Evolutionary conservation across 768 basidiomycete species (phyloP).

Genomic region (Mycena metata): DNA sequence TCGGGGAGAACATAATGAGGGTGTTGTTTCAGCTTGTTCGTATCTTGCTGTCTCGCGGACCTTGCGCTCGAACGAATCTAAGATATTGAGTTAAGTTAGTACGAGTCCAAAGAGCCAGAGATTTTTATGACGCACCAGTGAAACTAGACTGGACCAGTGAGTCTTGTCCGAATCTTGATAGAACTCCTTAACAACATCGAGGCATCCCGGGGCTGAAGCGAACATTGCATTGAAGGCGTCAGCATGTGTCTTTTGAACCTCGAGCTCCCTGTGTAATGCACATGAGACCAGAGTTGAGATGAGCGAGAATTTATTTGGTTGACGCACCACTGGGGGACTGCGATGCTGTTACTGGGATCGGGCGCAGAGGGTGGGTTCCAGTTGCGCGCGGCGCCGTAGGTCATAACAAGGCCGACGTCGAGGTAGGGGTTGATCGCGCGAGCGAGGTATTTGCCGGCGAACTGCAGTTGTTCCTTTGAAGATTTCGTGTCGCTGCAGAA

Average conservation of each 20-base stretch:
- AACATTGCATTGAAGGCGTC: conserved; percentile 14
- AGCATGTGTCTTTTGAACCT: neutral
- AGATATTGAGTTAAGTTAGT: no score
- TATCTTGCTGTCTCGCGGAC: neutral
- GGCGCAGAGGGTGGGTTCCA: no score
- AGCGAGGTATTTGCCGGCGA: neutral
- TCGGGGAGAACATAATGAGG: neutral
- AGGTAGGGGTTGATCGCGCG: conserved; percentile 4
- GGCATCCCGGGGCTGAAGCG: neutral
- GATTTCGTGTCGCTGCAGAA: no score
- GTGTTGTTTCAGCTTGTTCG: neutral
- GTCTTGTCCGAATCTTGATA: neutral
- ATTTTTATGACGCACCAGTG: neutral
- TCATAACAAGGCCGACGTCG: neutral
- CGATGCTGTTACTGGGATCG: neutral
- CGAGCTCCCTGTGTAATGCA: neutral
- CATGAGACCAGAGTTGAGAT: neutral
- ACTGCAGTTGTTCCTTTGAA: neutral
- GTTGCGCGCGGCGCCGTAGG: conserved; percentile 8
- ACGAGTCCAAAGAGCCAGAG: neutral
- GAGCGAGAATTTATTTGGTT: neutral
- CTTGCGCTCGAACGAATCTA: neutral
- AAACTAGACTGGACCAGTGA: neutral
- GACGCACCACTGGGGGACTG: neutral
- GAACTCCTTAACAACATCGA: neutral